phyloP scores from a whole-genome alignment of 139 green algal genomes.

The Chlorella sp. region DNA sequence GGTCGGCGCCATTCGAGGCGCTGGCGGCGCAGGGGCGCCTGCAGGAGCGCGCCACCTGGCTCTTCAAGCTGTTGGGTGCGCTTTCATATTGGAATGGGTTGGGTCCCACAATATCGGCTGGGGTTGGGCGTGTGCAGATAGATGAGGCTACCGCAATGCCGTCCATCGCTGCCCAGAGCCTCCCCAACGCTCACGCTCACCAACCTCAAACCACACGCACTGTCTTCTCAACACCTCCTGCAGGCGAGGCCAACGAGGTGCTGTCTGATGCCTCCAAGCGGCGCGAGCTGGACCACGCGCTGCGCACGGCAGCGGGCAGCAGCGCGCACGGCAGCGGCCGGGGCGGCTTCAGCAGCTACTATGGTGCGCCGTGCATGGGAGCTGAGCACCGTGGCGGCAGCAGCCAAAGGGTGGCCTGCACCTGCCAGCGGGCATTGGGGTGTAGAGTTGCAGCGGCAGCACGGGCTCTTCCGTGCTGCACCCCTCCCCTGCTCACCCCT shows the following conservation, averaged over 20 bases:
- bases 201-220: no score
- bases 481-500: no score
- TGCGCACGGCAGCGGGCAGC: not conserved
- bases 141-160: no score
- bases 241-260: conserved; percentile 35
- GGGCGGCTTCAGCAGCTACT: not conserved
- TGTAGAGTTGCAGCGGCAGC: no score
- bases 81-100: not conserved
- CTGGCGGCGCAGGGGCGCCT: conserved; percentile 12
- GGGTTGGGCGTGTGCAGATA: not conserved
- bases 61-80: conserved; percentile 47
- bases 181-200: no score
- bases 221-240: no score
- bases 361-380: not conserved
- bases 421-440: no score
- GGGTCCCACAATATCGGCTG: not conserved
- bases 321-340: not conserved
- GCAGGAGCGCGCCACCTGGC: conserved; percentile 35
- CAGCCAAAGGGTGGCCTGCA: no score
- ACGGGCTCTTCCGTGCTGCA: no score
- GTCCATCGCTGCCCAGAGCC: no score
- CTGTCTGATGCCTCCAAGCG: conserved; percentile 18
- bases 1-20: not conserved
- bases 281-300: not conserved
- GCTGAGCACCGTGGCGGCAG: no score